Evolutionary conservation across 2,329 filamentous ascomycete genomes (phyloP).

Genomic region (Trichothecium roseum): DNA sequence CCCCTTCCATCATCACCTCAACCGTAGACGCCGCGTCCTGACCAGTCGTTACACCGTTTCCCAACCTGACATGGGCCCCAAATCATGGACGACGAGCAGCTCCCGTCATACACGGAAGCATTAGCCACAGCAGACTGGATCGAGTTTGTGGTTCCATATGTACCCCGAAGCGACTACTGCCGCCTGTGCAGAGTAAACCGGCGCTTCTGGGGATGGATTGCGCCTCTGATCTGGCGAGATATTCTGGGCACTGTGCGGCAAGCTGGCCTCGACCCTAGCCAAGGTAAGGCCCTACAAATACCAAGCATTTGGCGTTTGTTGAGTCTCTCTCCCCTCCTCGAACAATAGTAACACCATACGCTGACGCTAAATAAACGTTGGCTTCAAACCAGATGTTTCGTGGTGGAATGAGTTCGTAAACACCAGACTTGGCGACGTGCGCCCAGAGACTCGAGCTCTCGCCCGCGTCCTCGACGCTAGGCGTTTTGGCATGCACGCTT

Average conservation of each 20-base stretch:
- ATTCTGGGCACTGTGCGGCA: slow-evolving; percentile 28
- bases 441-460: slow-evolving; percentile 28
- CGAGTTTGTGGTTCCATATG: slow-evolving; percentile 32
- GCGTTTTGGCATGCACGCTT: slow-evolving; percentile 25
- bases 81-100: slow-evolving; percentile 6
- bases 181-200: slow-evolving; percentile 37
- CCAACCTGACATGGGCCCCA: not conserved
- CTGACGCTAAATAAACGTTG: not conserved
- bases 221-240: slow-evolving; percentile 42
- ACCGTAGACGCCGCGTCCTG: not conserved
- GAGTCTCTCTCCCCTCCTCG: no score
- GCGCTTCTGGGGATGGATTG: slow-evolving; percentile 37
- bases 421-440: slow-evolving; percentile 21
- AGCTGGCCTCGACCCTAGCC: slow-evolving; percentile 30
- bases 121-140: slow-evolving; percentile 37
- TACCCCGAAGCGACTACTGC: slow-evolving; percentile 29
- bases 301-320: no score
- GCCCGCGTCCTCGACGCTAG: slow-evolving; percentile 39
- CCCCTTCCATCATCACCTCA: slow-evolving; percentile 1
- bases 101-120: slow-evolving; percentile 46
- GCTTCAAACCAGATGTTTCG: slow-evolving; percentile 28
- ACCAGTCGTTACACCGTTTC: not conserved
- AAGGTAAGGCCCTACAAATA: slow-evolving; percentile 27
- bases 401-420: slow-evolving; percentile 40
- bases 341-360: not conserved